Evolutionary conservation across 805 yeast genomes (phyloP).

Genomic region (Komagataella phaffii): DNA sequence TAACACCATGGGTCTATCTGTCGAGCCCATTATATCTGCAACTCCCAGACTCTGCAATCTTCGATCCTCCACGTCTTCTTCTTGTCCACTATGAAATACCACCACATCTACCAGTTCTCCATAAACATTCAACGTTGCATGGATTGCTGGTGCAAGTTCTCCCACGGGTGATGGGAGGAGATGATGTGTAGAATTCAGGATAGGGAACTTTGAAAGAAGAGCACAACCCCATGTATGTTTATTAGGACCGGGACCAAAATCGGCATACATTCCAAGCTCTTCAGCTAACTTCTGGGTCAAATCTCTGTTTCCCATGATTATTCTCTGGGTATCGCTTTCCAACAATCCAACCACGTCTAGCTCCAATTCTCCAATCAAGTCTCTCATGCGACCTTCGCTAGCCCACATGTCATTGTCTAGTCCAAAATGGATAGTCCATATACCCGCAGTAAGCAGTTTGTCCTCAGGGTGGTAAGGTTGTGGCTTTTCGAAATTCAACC

Average conservation of each 20-base stretch:
- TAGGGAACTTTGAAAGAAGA: constrained; percentile 86
- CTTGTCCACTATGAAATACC: constrained; percentile 97
- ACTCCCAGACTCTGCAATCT: constrained; percentile 71
- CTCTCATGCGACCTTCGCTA: constrained; percentile 79
- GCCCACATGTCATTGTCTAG: constrained; percentile 98
- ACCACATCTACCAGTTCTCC: constrained; percentile 83
- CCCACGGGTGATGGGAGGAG: constrained; percentile 94
- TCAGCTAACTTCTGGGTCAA: constrained; percentile 84
- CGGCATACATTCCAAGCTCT: constrained; percentile 88
- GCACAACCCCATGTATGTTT: constrained; percentile 98
- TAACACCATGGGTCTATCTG: constrained; percentile 73
- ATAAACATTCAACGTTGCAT: constrained; percentile 86
- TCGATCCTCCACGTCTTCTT: constrained; percentile 92
- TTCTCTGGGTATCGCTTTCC: constrained; percentile 88
- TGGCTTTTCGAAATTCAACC: constrained; percentile 50
- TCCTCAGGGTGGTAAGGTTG: constrained; percentile 57
- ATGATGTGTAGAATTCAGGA: constrained; percentile 79
- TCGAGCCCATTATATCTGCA: constrained; percentile 66
- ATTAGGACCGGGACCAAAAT: constrained; percentile 96
- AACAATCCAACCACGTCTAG: constrained; percentile 82
- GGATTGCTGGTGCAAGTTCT: constrained; percentile 95
- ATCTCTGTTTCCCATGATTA: constrained; percentile 92
- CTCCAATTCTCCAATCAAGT: constrained; percentile 73
- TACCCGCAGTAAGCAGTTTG: constrained; percentile 79
- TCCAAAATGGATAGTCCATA: constrained; percentile 97